A percentile compares a stretch with the other conserved stretches of the same genome.
Evolutionary conservation across 768 basidiomycete species (phyloP).

Genomic region (Phaeolepiota aurea): DNA sequence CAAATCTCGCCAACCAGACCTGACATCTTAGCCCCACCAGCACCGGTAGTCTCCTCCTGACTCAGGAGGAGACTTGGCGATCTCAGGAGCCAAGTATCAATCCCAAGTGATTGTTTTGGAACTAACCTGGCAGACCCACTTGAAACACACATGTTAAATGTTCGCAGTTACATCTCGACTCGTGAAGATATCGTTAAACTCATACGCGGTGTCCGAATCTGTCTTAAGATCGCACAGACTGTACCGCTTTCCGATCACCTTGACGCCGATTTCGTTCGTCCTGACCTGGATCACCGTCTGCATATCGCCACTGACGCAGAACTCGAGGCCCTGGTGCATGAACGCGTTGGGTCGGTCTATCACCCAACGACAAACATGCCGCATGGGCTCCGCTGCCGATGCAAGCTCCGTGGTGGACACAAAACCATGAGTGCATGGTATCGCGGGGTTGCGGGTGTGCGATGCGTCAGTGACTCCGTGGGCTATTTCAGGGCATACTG

Average conservation of each 20-base stretch:
- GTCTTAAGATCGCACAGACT: slow-evolving; percentile 27
- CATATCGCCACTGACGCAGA: slow-evolving; percentile 32
- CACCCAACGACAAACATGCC: slow-evolving; percentile 38
- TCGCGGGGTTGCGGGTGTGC: slow-evolving; percentile 34
- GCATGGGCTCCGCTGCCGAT: slow-evolving; percentile 33
- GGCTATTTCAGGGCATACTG: slow-evolving; percentile 39
- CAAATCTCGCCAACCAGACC: too few species aligned
- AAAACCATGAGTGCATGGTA: slow-evolving; percentile 28
- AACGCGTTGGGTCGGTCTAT: slow-evolving; percentile 38
- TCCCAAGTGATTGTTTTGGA: slow-evolving; percentile 25
- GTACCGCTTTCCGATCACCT: slow-evolving; percentile 29
- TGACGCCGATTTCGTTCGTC: slow-evolving; percentile 21
- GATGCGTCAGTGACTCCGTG: slow-evolving; percentile 41
- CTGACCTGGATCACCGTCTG: slow-evolving; percentile 30
- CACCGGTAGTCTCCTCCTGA: too few species aligned
- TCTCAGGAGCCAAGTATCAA: slow-evolving; percentile 35
- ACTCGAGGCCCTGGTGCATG: slow-evolving; percentile 28
- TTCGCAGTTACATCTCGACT: slow-evolving; percentile 28
- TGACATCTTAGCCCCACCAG: slow-evolving; percentile 32
- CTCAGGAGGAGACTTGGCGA: slow-evolving; percentile 31
- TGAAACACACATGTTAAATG: too few species aligned
- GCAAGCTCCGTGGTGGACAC: slow-evolving; percentile 29
- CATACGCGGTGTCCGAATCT: slow-evolving; percentile 29
- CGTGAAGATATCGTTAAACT: slow-evolving; percentile 34
- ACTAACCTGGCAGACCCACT: neutral